Evolutionary conservation across 352 stramenopile genomes (phyloP), one percentile per base, ranked within the genome.

Genomic region (Globisporangium radiosum): DNA sequence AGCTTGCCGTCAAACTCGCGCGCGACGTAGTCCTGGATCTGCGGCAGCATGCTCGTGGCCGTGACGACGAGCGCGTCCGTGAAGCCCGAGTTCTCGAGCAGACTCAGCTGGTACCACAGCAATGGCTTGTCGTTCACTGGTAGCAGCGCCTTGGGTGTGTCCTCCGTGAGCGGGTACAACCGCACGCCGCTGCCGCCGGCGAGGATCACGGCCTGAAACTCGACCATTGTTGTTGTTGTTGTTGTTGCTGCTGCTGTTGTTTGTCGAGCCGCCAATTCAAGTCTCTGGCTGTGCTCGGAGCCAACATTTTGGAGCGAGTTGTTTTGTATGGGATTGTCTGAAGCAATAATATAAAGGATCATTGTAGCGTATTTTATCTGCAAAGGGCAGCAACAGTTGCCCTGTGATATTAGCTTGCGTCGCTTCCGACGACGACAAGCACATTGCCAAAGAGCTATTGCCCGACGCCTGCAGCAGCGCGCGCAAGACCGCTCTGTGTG

Each of bases 161-260:
- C 79, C 60, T 90, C 80, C 25, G 84, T 93, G 33, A 93, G 61
- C 39, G 84, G 76, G 52, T 91, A 90, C 64, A 93, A 62, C 36
- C 84, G 84, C 54, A 92, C 87, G 60, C 81, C 84, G 58, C 78
- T 85, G 38, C 84, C 84, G 53, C 84, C 84, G 47, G 84, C 84
- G 48, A 93, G 65, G 64, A 93, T 90, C 62, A 93, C 78, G 58
- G 80, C 84, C 60, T 93, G 84, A 72, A 91, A 93, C 67, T 93
- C 84, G 53, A 79, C 79, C 84, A 91, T 91, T 9, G 25, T 17
- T 19, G 6, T 47, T 19, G 3, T 11, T 33, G 15, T 56, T 14
- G 15, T 53, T n/a, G 14, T 36, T n/a, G n/a, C n/a, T 48, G n/a
- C 9, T 58, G 15, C 4, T 43, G 39, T 4, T 43, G 43, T 10